Conservation (phyloP, 805 yeast genomes). For the Saturnispora halmiae region DNA sequence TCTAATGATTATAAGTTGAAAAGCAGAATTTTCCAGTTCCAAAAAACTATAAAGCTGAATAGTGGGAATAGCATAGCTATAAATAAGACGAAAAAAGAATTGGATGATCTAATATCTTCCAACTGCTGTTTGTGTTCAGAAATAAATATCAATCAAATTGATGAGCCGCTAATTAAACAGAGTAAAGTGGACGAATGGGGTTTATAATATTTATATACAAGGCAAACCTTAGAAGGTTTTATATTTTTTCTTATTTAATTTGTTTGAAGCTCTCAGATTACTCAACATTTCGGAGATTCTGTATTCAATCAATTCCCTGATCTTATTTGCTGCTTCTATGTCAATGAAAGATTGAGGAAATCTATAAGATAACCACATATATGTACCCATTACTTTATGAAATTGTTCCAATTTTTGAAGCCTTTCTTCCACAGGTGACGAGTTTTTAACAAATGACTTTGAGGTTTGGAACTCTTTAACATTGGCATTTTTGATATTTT, state of each 20-base stretch:
- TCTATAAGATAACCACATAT: slow-evolving; percentile 79
- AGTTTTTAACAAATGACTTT: slow-evolving; percentile 15
- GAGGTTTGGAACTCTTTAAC: slow-evolving; percentile 14
- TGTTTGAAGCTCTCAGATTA: slow-evolving; percentile 21
- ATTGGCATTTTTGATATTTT: slow-evolving; percentile 12
- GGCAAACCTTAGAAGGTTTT: slow-evolving; percentile 13
- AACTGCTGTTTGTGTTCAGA: slow-evolving; percentile 77
- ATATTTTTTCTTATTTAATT: slow-evolving; percentile 15
- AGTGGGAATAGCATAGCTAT: slow-evolving; percentile 26
- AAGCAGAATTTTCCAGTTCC: slow-evolving; percentile 49
- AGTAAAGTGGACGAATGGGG: slow-evolving; percentile 41
- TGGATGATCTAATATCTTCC: slow-evolving; percentile 50
- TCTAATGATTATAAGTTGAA: slow-evolving; percentile 62
- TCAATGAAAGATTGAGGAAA: slow-evolving; percentile 79
- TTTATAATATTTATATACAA: slow-evolving; percentile 21
- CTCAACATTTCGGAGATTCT: slow-evolving; percentile 43
- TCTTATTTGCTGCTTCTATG: slow-evolving; percentile 58
- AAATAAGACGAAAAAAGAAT: slow-evolving; percentile 32
- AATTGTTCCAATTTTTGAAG: slow-evolving; percentile 45
- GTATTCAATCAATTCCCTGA: slow-evolving; percentile 61
- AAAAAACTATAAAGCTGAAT: slow-evolving; percentile 33
- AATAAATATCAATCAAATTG: slow-evolving; percentile 58
- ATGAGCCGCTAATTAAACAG: slow-evolving; percentile 44
- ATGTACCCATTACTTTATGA: slow-evolving; percentile 59
- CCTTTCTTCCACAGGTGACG: slow-evolving; percentile 25